A percentile compares a stretch with the other conserved stretches of the same genome.
Evolutionary conservation across 2,329 filamentous ascomycete genomes (phyloP).

Genomic region (Raffaelea ambrosiae): DNA sequence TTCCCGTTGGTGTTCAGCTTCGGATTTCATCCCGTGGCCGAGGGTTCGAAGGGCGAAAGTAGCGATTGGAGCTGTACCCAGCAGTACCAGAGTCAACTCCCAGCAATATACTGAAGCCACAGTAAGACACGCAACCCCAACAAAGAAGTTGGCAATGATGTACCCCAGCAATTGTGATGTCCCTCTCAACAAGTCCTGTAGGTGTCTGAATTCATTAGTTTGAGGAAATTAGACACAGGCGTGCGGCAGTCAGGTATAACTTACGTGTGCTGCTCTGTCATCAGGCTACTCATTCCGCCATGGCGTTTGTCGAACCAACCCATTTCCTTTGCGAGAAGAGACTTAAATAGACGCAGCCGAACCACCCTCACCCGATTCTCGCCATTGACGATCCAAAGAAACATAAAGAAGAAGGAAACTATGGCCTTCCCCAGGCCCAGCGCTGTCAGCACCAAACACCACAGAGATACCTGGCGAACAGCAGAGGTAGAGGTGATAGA

Average conservation of each 20-base stretch:
- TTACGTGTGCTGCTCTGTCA: constrained; percentile 67
- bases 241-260: no score
- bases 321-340: constrained; percentile 64
- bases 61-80: constrained; percentile 64
- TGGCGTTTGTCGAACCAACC: constrained; percentile 72
- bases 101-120: constrained; percentile 75
- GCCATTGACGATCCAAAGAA: constrained; percentile 67
- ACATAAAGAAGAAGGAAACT: constrained; percentile 57
- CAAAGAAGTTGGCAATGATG: constrained; percentile 54
- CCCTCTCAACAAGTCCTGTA: constrained; percentile 71
- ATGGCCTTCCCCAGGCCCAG: constrained; percentile 61
- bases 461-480: constrained; percentile 45
- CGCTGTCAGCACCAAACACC: constrained; percentile 53
- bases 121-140: constrained; percentile 54
- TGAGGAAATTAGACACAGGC: no score
- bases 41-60: constrained; percentile 50
- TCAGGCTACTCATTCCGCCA: constrained; percentile 63
- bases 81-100: constrained; percentile 72
- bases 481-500: constrained; percentile 32
- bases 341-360: constrained; percentile 56
- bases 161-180: constrained; percentile 73
- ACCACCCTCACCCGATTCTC: constrained; percentile 67
- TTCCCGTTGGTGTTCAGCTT: constrained; percentile 60
- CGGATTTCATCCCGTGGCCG: constrained; percentile 51
- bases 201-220: constrained; percentile 52